These are phyloP conservation scores for Mycena vulgaris DNA, from an alignment of 768 basidiomycete genomes.

Conservation along the genomic window DNA sequence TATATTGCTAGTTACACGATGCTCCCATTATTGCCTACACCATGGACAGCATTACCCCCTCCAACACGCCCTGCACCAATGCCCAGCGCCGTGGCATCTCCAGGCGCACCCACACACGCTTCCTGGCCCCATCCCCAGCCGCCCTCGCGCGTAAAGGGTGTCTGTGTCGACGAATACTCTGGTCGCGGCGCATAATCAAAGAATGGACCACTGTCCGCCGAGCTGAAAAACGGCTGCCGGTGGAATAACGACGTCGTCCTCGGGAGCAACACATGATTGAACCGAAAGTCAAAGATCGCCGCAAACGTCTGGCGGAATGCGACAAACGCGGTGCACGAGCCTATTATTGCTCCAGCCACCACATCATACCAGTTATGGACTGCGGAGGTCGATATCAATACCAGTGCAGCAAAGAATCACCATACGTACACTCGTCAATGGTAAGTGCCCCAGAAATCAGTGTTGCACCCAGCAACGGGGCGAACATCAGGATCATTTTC, in stretches of 20 bases:
- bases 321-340: constrained; percentile 62
- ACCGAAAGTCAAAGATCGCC: constrained; percentile 66
- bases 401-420: background rate
- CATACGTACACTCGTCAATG: constrained; percentile 67
- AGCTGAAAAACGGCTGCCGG: constrained; percentile 48
- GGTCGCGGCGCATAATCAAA: constrained; percentile 53
- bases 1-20: background rate
- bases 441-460: constrained; percentile 71
- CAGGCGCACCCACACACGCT: constrained; percentile 57
- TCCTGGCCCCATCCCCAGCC: constrained; percentile 60
- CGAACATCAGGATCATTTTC: constrained; percentile 74
- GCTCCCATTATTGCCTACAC: background rate
- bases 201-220: constrained; percentile 45
- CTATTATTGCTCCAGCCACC: constrained; percentile 66
- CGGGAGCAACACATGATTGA: constrained; percentile 73
- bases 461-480: constrained; percentile 68
- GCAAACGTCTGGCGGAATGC: constrained; percentile 73
- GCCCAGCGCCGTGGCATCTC: constrained; percentile 56
- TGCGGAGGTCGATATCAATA: constrained; percentile 31
- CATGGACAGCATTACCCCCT: background rate
- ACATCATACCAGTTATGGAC: constrained; percentile 74
- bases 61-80: background rate
- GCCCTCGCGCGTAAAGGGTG: constrained; percentile 63
- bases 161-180: constrained; percentile 47
- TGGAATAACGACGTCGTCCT: constrained; percentile 62